Conservation (phyloP, 2,329 filamentous ascomycete genomes). For the Verticillium tricorpus region DNA sequence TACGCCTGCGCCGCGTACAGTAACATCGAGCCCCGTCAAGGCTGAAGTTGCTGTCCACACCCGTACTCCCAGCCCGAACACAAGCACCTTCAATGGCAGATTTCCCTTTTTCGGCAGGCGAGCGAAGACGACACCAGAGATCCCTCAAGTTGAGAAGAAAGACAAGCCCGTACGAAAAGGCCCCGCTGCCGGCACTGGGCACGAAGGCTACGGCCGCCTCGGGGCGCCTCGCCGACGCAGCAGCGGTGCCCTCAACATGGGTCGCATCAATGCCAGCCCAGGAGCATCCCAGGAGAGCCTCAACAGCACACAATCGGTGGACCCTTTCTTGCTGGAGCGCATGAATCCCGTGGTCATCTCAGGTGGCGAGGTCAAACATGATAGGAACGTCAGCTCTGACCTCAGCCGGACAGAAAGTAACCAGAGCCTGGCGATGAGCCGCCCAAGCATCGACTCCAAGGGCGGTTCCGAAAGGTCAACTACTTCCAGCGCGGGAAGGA, state of each 20-base stretch:
- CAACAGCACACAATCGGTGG: constrained; percentile 36
- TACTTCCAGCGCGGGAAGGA: constrained; percentile 34
- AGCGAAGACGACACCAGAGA: constrained; percentile 57
- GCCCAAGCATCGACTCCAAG: constrained; percentile 39
- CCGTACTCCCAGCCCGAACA: constrained; percentile 51
- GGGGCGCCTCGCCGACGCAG: constrained; percentile 59
- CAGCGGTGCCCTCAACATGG: constrained; percentile 47
- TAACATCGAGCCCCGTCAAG: constrained; percentile 15
- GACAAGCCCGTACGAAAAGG: constrained; percentile 65
- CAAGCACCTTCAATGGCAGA: constrained; percentile 54
- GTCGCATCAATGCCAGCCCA: constrained; percentile 37
- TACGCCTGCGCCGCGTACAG: constrained; percentile 23
- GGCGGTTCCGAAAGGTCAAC: constrained; percentile 35
- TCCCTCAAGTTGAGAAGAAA: constrained; percentile 45
- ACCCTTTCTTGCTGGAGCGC: constrained; percentile 56
- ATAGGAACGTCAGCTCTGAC: constrained; percentile 49
- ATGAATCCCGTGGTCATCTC: constrained; percentile 64
- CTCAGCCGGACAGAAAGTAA: constrained; percentile 45
- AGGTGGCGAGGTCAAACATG: constrained; percentile 58
- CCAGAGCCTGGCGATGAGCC: constrained; percentile 36
- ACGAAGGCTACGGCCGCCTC: constrained; percentile 76
- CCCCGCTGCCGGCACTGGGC: constrained; percentile 85
- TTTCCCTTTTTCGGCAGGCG: constrained; percentile 77
- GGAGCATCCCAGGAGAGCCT: constrained; percentile 49
- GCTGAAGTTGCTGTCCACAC: constrained; percentile 22